Evolutionary conservation across 305 asterid species (phyloP).

Genomic region (Salvia sclarea): DNA sequence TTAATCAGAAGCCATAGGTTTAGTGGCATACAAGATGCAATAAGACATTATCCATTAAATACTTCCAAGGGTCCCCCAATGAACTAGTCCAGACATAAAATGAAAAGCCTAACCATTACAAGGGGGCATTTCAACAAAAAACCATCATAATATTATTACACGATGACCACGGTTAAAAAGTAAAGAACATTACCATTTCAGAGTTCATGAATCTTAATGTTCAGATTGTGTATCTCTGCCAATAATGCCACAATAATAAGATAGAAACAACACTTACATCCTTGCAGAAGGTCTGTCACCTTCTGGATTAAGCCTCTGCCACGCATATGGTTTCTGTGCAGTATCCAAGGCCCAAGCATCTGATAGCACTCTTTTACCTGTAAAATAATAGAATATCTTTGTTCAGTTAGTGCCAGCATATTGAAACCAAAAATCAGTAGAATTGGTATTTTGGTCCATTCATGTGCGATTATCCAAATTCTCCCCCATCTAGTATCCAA

Average conservation of each 20-base stretch:
- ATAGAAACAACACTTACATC: conserved; percentile 64
- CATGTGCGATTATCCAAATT: not conserved
- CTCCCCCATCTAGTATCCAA: not conserved
- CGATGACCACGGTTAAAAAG: conserved; percentile 1
- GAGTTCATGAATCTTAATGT: conserved; percentile 10
- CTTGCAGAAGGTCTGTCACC: conserved; percentile 97
- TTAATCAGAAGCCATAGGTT: conserved; percentile 15
- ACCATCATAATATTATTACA: not conserved
- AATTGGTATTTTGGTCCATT: not conserved
- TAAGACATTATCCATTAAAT: conserved; percentile 11
- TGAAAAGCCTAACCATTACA: conserved; percentile 18
- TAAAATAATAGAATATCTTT: conserved; percentile 26
- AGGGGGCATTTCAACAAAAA: not conserved
- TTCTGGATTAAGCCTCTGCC: conserved; percentile 96
- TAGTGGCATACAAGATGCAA: not conserved
- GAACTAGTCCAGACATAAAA: conserved; percentile 20
- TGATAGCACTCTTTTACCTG: conserved; percentile 92
- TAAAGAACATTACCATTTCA: not conserved
- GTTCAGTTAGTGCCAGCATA: conserved; percentile 18
- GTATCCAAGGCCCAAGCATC: conserved; percentile 99
- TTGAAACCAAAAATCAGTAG: conserved; percentile 1
- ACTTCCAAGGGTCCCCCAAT: not conserved
- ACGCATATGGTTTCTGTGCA: conserved; percentile 93
- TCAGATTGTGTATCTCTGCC: conserved; percentile 14
- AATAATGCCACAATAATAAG: conserved; percentile 12